phyloP scores from a whole-genome alignment of 495 filamentous ascomycete species.

The Xylaria nigripes region DNA sequence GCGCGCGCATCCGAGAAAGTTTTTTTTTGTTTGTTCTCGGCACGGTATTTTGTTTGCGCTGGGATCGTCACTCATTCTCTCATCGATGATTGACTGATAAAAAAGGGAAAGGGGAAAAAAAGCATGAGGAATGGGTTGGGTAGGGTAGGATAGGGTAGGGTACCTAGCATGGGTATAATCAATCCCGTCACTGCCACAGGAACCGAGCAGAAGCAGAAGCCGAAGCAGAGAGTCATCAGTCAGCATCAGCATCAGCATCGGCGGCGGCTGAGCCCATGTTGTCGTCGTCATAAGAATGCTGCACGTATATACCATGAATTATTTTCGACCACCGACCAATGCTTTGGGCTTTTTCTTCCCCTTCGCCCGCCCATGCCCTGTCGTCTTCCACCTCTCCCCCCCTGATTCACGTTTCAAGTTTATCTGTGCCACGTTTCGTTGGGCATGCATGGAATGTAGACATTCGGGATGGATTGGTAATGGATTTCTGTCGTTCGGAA shows the following conservation, averaged over 20 bases:
- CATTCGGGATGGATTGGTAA: not conserved
- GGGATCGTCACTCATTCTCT: no score
- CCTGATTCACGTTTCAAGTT: not conserved
- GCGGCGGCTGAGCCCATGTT: not conserved
- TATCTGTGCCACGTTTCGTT: not conserved
- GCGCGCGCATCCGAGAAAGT: no score
- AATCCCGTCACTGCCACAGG: not conserved
- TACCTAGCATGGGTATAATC: no score
- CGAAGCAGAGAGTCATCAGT: not conserved
- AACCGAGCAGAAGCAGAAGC: no score
- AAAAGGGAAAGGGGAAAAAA: no score
- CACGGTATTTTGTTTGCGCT: no score
- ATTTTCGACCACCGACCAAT: not conserved
- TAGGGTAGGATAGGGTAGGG: no score
- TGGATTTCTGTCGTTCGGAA: not conserved
- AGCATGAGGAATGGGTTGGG: no score
- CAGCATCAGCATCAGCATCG: not conserved
- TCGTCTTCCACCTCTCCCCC: not conserved
- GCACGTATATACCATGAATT: not conserved
- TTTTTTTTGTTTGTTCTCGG: no score
- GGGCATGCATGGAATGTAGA: conserved; percentile 2
- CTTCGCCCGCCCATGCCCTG: not conserved
- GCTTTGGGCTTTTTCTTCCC: not conserved
- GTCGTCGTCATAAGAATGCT: not conserved
- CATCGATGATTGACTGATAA: no score